These are phyloP conservation scores for Melanopsichium pennsylvanicum DNA, from an alignment of 1,284 basidiomycete genomes.

Conservation along the genomic window DNA sequence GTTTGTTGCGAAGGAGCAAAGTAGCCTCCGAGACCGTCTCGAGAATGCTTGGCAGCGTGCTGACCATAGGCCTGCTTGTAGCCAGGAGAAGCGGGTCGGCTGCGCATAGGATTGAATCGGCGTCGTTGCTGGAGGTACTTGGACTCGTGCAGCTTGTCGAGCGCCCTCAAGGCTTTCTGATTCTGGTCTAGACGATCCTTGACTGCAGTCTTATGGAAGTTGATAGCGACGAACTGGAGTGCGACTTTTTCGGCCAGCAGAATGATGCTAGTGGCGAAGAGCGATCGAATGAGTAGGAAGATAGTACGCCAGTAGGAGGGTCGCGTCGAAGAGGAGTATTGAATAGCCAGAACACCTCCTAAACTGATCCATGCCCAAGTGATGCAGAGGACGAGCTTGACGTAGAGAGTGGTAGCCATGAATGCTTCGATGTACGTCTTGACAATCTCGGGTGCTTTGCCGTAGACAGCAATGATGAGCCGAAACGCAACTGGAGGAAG, in stretches of 20 bases:
- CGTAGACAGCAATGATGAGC: constrained; percentile 56
- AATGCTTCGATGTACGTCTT: constrained; percentile 56
- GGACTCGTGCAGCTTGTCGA: constrained; percentile 60
- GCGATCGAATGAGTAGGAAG: constrained; percentile 44
- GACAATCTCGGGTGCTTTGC: constrained; percentile 56
- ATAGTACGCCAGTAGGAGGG: constrained; percentile 54
- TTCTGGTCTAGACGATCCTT: constrained; percentile 61
- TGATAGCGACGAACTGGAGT: constrained; percentile 57
- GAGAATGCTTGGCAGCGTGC: constrained; percentile 41
- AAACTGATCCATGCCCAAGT: constrained; percentile 64
- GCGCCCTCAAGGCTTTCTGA: constrained; percentile 53
- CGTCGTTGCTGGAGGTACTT: constrained; percentile 53
- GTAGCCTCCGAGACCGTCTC: constrained; percentile 52
- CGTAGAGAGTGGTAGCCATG: constrained; percentile 52
- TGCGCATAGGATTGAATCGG: constrained; percentile 44
- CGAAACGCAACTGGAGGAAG: constrained; percentile 48
- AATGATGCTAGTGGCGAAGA: constrained; percentile 59
- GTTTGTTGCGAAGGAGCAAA: constrained; percentile 32
- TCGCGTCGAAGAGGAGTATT: constrained; percentile 24
- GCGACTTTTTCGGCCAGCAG: constrained; percentile 55
- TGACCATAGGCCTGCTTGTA: constrained; percentile 37
- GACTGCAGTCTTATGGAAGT: constrained; percentile 63
- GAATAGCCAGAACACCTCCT: constrained; percentile 52
- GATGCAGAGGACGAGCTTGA: constrained; percentile 60
- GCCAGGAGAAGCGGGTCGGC: constrained; percentile 49